Conservation (phyloP, 441 rosid species). For the Pelargonium myrrhifolium region DNA sequence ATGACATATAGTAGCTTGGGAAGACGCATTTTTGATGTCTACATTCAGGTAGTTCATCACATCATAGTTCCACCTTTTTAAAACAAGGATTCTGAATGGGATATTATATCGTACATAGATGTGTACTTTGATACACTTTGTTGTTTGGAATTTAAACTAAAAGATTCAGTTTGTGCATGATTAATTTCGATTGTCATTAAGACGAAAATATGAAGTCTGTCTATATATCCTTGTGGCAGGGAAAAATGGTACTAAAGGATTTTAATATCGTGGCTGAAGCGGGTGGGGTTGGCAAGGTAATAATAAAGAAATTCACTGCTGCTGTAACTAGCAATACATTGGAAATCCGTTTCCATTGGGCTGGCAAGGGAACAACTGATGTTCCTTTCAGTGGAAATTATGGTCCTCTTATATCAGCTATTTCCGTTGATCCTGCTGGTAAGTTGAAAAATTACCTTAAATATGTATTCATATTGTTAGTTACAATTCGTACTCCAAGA, state of each 20-base stretch:
- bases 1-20: slow-evolving; percentile 49
- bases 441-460: not conserved
- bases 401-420: slow-evolving; percentile 86
- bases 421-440: slow-evolving; percentile 73
- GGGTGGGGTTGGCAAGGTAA: slow-evolving; percentile 49
- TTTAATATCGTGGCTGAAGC: slow-evolving; percentile 64
- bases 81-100: too few relatives aligned
- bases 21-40: slow-evolving; percentile 63
- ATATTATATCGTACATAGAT: not conserved
- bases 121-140: too few relatives aligned
- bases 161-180: too few relatives aligned
- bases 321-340: slow-evolving; percentile 41
- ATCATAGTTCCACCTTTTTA: not conserved
- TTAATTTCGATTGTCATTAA: not conserved
- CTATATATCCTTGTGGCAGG: not conserved
- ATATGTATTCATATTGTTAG: too few relatives aligned
- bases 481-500: not conserved
- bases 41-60: slow-evolving; percentile 48
- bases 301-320: slow-evolving; percentile 32
- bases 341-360: slow-evolving; percentile 71
- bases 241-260: slow-evolving; percentile 18
- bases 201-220: not conserved
- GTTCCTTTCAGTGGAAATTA: slow-evolving; percentile 69
- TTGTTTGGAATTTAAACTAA: too few relatives aligned
- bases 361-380: slow-evolving; percentile 84